A percentile compares a stretch with the other conserved stretches of the same genome.
Evolutionary conservation across 352 stramenopile genomes (phyloP).

Genomic region (Phytophthora citrophthora): DNA sequence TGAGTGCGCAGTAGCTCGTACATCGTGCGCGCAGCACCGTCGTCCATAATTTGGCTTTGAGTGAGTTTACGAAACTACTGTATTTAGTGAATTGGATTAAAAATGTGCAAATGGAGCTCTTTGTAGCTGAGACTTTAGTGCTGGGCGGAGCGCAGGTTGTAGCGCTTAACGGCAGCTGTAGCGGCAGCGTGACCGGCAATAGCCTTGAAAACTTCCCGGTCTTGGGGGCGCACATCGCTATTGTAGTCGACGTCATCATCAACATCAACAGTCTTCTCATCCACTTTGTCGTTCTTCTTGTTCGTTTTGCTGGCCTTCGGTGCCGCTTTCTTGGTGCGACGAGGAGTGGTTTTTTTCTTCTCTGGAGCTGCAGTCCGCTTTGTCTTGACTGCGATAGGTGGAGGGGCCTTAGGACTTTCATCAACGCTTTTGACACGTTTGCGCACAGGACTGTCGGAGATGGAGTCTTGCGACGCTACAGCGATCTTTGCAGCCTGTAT

Average conservation of each 20-base stretch:
- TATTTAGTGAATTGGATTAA: constrained; percentile 10
- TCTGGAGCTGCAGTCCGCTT: constrained; percentile 21
- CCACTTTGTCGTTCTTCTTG: constrained; percentile 12
- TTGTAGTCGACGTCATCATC: not conserved
- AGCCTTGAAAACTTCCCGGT: constrained; percentile 63
- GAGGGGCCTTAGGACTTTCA: constrained; percentile 1
- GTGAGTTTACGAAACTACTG: not conserved
- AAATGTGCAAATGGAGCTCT: not conserved
- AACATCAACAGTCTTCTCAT: constrained; percentile 18
- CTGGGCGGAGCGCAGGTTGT: constrained; percentile 50
- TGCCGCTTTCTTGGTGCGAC: constrained; percentile 20
- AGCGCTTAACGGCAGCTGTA: constrained; percentile 54
- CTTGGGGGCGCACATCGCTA: constrained; percentile 41
- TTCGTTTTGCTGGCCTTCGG: constrained; percentile 17
- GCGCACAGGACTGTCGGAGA: constrained; percentile 22
- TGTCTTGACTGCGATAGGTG: constrained; percentile 7
- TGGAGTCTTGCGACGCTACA: constrained; percentile 19
- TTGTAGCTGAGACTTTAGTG: constrained; percentile 7
- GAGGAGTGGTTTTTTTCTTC: constrained; percentile 31
- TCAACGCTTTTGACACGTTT: constrained; percentile 41
- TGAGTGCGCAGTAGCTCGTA: constrained; percentile 45
- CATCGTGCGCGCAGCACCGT: constrained; percentile 10
- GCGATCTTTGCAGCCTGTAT: constrained; percentile 16
- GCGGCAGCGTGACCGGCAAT: constrained; percentile 69
- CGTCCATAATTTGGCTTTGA: not conserved